Base-by-base conservation (phyloP, 305 asterid genomes). In the Stenogyne calaminthoides region DNA sequence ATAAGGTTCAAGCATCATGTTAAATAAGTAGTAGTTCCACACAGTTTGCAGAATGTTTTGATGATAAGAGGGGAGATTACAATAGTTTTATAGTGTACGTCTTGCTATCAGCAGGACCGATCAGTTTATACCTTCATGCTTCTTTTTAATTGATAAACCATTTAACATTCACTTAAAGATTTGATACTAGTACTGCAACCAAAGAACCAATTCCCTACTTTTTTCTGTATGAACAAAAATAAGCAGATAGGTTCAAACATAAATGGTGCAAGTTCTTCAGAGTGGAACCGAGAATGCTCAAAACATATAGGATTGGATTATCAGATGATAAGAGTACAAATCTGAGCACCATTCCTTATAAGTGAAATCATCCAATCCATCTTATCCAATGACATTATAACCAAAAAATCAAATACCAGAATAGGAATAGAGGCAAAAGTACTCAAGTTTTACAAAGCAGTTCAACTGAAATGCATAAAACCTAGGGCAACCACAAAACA, bases 201-300 rank as follows among this genome's bases (percentile, higher is more conserved):
- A 46, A 58, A 34, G 40, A 22, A 74, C 29, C 67, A 74, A 56
- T 20, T 18, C 14, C 25, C 39, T 27, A 32, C 56, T 29, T 73
- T 11, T 9, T 0, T 20, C 40, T 0, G 3, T 6, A 9, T 32
- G 63, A n/a, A n/a, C n/a, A n/a, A n/a, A n/a, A n/a, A n/a, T n/a
- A n/a, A 34, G 32, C 40, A 67, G 16, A 47, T 16, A 44, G 1
- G 49, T 19, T 4, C 2, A 42, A 54, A 74, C 52, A 40, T 10
- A 52, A 12, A 15, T 3, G n/a, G 40, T 20, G 34, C 20, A 9
- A 52, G 15, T 22, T 20, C 39, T 40, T 2, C 54, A 5, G 19
- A 46, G 8, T 49, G 56, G 11, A 49, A 47, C 15, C 3, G 9
- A n/a, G n/a, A n/a, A 47, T 18, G 55, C 54, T 19, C 18, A n/a